Evolutionary conservation across 202 grass and related monocot species (phyloP).

Genomic region (Saccharum hybrid): DNA sequence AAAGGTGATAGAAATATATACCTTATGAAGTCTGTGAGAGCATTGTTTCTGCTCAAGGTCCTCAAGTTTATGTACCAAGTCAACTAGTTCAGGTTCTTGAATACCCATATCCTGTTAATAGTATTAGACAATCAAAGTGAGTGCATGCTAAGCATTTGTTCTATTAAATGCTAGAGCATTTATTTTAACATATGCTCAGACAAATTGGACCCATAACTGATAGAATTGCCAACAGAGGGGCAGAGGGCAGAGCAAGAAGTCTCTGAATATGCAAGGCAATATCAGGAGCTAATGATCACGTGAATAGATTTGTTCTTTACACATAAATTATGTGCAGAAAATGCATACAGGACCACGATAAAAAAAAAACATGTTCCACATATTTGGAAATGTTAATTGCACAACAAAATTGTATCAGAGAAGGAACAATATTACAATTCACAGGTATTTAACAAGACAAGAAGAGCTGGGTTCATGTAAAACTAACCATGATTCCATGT

Average conservation of each 20-base stretch:
- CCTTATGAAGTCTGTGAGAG: constrained; percentile 89
- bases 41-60: constrained; percentile 79
- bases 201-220: constrained; percentile 15
- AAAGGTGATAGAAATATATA: constrained; percentile 27
- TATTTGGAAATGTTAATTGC: neutral
- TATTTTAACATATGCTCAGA: constrained; percentile 33
- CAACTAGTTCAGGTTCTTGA: constrained; percentile 82
- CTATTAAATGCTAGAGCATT: constrained; percentile 35
- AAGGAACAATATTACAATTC: constrained; percentile 7
- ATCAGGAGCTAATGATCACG: constrained; percentile 28
- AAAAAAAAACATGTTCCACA: neutral
- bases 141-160: constrained; percentile 6
- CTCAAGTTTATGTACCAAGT: constrained; percentile 87
- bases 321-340: constrained; percentile 26
- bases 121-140: constrained; percentile 36
- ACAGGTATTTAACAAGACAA: neutral
- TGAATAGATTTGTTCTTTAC: constrained; percentile 15
- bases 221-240: constrained; percentile 30
- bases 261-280: constrained; percentile 21
- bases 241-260: constrained; percentile 24
- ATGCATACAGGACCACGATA: neutral
- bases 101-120: constrained; percentile 89
- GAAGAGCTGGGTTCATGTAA: neutral
- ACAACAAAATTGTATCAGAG: neutral
- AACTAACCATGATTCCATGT: constrained; percentile 19